phyloP scores from a whole-genome alignment of 352 stramenopile species.

The Phytopythium litorale region DNA sequence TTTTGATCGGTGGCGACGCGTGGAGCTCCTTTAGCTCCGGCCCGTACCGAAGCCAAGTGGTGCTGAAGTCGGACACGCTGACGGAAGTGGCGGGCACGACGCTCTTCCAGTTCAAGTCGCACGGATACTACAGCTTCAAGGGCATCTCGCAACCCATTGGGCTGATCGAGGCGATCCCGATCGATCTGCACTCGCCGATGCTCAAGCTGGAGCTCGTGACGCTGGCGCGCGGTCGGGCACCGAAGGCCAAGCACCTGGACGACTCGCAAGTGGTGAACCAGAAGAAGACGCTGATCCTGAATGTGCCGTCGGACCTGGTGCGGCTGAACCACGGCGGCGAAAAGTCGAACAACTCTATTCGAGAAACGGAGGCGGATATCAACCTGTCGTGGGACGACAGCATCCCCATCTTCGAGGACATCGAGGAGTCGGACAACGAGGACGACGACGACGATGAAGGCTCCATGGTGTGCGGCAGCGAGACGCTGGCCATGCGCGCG shows the following conservation, averaged over 20 bases:
- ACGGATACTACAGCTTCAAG: slow-evolving; percentile 85
- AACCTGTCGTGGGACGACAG: slow-evolving; percentile 69
- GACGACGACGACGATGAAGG: slow-evolving; percentile 35
- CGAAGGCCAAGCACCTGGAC: slow-evolving; percentile 66
- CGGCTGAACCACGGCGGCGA: slow-evolving; percentile 60
- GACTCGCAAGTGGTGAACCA: slow-evolving; percentile 39
- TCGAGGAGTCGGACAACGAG: slow-evolving; percentile 31
- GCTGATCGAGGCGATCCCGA: slow-evolving; percentile 74
- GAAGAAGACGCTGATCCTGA: slow-evolving; percentile 41
- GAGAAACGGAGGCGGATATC: slow-evolving; percentile 75
- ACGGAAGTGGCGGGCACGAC: slow-evolving; percentile 45
- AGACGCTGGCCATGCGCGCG: slow-evolving; percentile 41
- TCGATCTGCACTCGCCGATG: slow-evolving; percentile 52
- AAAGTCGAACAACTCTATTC: slow-evolving; percentile 73
- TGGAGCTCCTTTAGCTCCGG: slow-evolving; percentile 63
- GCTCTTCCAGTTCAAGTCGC: slow-evolving; percentile 80
- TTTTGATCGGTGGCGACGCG: slow-evolving; percentile 76
- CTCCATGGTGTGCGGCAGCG: slow-evolving; percentile 42
- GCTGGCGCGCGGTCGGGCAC: slow-evolving; percentile 27
- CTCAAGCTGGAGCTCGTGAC: slow-evolving; percentile 33
- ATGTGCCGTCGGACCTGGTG: slow-evolving; percentile 54
- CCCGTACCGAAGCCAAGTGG: slow-evolving; percentile 31
- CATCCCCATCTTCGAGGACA: slow-evolving; percentile 72
- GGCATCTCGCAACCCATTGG: slow-evolving; percentile 79
- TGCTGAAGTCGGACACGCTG: slow-evolving; percentile 37